Percentiles rank a stretch among this genome's conserved stretches.
Evolutionary conservation across 139 green algal genomes (phyloP).

Genomic region (Chlorella sorokiniana): DNA sequence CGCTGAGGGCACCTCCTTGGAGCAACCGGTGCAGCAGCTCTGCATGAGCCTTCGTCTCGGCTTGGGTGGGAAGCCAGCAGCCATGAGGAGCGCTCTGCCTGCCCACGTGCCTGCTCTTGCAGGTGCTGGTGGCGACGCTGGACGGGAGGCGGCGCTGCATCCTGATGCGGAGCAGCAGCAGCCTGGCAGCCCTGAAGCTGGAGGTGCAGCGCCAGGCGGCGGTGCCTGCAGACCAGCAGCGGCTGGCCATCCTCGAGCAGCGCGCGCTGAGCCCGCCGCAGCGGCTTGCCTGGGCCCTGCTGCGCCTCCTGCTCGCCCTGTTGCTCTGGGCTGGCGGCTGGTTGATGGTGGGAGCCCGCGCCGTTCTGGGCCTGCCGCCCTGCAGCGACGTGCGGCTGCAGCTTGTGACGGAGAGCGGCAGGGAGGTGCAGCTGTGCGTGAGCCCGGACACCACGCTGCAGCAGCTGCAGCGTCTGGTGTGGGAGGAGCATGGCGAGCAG

Average conservation of each 20-base stretch:
- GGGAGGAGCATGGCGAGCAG: slow-evolving; percentile 20
- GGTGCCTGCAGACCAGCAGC: background rate
- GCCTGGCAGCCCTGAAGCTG: background rate
- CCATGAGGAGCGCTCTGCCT: too few species aligned
- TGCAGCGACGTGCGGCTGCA: background rate
- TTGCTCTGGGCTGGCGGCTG: background rate
- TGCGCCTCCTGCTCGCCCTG: slow-evolving; percentile 6
- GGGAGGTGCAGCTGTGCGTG: background rate
- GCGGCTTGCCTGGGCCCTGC: background rate
- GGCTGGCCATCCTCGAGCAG: background rate
- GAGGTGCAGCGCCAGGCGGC: background rate
- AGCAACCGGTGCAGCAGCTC: background rate
- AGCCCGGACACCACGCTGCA: background rate
- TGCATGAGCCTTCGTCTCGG: background rate
- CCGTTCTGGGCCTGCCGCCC: slow-evolving; percentile 1
- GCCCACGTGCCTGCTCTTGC: too few species aligned
- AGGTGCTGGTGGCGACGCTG: slow-evolving; percentile 1
- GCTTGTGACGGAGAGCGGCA: background rate
- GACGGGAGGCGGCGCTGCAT: background rate
- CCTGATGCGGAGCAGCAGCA: slow-evolving; percentile 1
- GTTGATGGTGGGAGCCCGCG: background rate
- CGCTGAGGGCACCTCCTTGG: background rate
- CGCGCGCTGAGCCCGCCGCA: background rate
- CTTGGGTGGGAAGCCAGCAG: too few species aligned
- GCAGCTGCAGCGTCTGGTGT: slow-evolving; percentile 7